Base-by-base conservation (phyloP, 805 yeast species). In the Dipodascopsis uninucleata region DNA sequence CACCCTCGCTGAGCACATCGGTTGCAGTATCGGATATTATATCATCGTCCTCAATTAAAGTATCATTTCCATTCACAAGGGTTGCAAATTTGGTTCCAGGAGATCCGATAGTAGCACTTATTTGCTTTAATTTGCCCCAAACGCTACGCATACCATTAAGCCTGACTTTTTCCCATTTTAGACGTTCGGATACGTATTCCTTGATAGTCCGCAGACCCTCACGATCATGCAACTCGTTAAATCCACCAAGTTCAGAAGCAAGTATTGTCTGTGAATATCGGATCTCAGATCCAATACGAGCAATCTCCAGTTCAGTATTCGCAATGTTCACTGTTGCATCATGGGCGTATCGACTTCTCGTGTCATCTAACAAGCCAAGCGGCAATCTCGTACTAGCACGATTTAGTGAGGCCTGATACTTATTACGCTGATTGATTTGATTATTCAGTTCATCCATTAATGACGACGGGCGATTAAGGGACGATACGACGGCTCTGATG, bases 171-270 rank as follows among this genome's bases (percentile, higher is more conserved):
- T 51, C 56, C 51, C 58, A 48, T 29, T 39, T 43, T 16, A 55
- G 29, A 32, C 52, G 45, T 21, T 49, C 45, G 12, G 41, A 28
- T 6, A 51, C 56, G 43, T 49, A 47, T 31, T 34, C 41, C 28
- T 43, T 35, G 14, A 68, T 55, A 20, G 55, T 44, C 16, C 49
- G 43, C 20, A 55, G 37, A 25, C 67, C 31, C 41, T 62, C 68
- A 3, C 49, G 49, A 23, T 64, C 71, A 31, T 66, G 70, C 23
- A 54, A 45, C 18, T 49, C 49, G 43, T 64, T 62, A 48, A 67
- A 68, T 10, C 63, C 63, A 7, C 68, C 69, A 8, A 69, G 59
- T 49, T 69, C 72, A 6, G 59, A 53, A 1, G 72, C 72, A 5
- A 68, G 49, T 1, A 61, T 42, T 18, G 58, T 58, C 40, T 69